Conservation (phyloP, 1,284 basidiomycete species). For the Trichosporon asahii region DNA sequence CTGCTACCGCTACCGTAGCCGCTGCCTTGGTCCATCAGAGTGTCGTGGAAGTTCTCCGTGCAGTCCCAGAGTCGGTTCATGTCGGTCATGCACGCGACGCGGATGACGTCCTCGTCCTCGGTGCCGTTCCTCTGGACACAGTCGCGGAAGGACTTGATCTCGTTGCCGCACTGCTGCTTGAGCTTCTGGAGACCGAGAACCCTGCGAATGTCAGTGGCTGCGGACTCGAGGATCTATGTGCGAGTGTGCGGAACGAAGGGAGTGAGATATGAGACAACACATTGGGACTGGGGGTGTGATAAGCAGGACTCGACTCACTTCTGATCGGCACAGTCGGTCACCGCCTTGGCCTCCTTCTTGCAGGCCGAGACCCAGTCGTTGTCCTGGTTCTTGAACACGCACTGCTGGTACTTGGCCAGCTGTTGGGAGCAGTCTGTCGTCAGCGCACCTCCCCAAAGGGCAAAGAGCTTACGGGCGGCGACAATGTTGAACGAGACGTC, state of each 20-base stretch:
- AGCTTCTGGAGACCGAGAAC: slow-evolving; percentile 46
- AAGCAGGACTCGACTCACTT: slow-evolving; percentile 28
- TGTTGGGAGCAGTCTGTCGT: slow-evolving; percentile 46
- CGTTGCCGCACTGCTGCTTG: slow-evolving; percentile 38
- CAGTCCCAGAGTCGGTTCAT: slow-evolving; percentile 49
- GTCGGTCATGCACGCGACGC: slow-evolving; percentile 32
- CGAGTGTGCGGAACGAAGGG: neutral
- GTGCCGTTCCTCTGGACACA: slow-evolving; percentile 40
- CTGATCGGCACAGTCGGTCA: slow-evolving; percentile 46
- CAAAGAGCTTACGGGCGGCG: slow-evolving; percentile 41
- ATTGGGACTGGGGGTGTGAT: too few relatives aligned
- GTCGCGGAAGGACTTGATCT: slow-evolving; percentile 39
- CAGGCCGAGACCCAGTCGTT: slow-evolving; percentile 47
- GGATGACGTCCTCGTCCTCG: slow-evolving; percentile 35
- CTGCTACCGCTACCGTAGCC: slow-evolving; percentile 2
- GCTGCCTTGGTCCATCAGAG: slow-evolving; percentile 24
- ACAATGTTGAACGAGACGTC: slow-evolving; percentile 50
- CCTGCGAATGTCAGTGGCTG: slow-evolving; percentile 18
- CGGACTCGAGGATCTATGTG: neutral
- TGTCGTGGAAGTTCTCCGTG: slow-evolving; percentile 28
- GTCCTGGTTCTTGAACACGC: slow-evolving; percentile 42
- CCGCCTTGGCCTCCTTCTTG: slow-evolving; percentile 36
- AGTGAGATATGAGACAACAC: too few relatives aligned
- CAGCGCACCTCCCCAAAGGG: neutral
- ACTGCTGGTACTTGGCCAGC: slow-evolving; percentile 50